Evolutionary conservation across 1,139 yeast genomes (phyloP), one percentile per base, ranked within the genome.

Genomic region (Saccharomyces hybrid): DNA sequence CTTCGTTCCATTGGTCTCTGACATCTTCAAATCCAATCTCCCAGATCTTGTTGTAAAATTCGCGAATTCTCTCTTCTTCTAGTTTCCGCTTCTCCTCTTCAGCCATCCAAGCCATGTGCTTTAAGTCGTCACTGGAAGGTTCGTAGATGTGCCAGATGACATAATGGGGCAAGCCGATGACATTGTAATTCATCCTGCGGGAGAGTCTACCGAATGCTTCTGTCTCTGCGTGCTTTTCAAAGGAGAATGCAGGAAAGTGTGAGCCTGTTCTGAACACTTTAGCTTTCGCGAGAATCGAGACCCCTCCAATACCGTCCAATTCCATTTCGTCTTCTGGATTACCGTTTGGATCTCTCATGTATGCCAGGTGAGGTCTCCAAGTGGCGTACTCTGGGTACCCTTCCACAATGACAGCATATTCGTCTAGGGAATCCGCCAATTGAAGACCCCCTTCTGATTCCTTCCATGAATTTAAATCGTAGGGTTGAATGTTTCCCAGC

Each of bases 61-160:
- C 83, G 63, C 80, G 80, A 56, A 83, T 75, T 67, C 81, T 79
- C 50, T 80, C 82, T 65, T 86, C 89, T 68, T 82, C 86, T 59
- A 79, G 75, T 62, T 81, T 83, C 60, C 95, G 80, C 55, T 82
- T 83, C 70, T 89, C 96, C 70, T 89, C 96, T 64, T 87, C 81
- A 0, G 95, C 96, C 96, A 89, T 87, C 96, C 96, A 88, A 69
- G 87, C 96, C 96, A 89, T 89, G 68, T 89, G 96, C 72, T 88
- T 86, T 72, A 87, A 76, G 73, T 88, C 96, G 65, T 87, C 96
- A 3, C 84, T 78, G 6, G 91, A 84, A 23, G 95, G 91, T 66
- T 88, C 96, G 71, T 85, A 85, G 54, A 85, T 84, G 70, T 85
- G 91, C 96, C 96, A 88, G 47, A 89, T 78, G 1, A 91, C 88